Base-by-base conservation (phyloP, 768 basidiomycete genomes). In the Termitomyces sp. region DNA sequence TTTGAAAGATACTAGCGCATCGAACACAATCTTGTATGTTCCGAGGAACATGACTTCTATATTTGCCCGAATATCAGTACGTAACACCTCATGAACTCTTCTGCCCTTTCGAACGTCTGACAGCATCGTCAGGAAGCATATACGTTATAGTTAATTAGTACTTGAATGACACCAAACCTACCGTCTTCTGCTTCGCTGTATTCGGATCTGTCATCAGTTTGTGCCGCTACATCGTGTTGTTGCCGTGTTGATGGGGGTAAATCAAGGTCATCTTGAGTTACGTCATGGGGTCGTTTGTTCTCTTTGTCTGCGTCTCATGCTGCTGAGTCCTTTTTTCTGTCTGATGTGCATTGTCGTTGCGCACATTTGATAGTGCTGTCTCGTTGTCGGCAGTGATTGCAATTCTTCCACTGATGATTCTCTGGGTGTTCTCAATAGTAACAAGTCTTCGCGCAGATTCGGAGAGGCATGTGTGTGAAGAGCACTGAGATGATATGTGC, bases 311-410 rank as follows among this genome's bases (percentile, higher is more conserved):
- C 28, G 8, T 28, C 8, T 45, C 5, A 1, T 5, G 9, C 25
- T 28, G 7, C 44, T 10, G 16, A 1, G 17, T 5, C 4, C 41
- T 78, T 41, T n/a, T 45, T 46, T 46, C 7, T 49, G n/a, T n/a
- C 28, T 28, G 27, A 45, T 28, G 8, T 8, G 27, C 27, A 11
- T 35, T 49, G 47, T 35, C 19, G 32, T 35, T 49, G 30, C 12
- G 47, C 32, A 6, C 5, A 19, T 21, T 49, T 49, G 2, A 32
- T 49, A 35, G n/a, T 11, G 2, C 19, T 23, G 12, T 35, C 47
- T 12, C 9, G 35, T 19, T 49, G 5, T 14, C 21, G 21, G 35
- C 34, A 49, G 16, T 49, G 12, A 23, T 37, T 21, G 9, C 48
- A 49, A 17, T 14, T 37, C 37, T 49, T 49, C 14, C 16, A 49